phyloP scores from a whole-genome alignment of 2,329 filamentous ascomycete species.

The Trichoderma brevicompactum region DNA sequence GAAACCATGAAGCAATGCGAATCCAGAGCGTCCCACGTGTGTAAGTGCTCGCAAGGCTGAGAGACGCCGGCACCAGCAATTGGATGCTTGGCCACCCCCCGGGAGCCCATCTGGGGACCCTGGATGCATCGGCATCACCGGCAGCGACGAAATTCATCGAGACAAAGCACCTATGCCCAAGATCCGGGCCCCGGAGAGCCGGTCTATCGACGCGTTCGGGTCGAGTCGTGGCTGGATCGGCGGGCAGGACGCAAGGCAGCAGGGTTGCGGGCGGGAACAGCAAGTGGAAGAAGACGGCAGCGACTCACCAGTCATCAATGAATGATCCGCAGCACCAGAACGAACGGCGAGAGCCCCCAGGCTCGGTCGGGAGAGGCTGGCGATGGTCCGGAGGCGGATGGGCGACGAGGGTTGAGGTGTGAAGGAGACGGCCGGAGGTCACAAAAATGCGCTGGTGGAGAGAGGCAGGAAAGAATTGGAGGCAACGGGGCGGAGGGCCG shows the following conservation, averaged over 20 bases:
- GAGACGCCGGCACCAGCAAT: constrained; percentile 50
- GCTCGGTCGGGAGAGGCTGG: constrained; percentile 36
- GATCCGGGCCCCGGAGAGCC: constrained; percentile 37
- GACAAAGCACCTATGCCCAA: constrained; percentile 35
- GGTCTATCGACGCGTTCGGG: constrained; percentile 43
- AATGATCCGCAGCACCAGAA: constrained; percentile 46
- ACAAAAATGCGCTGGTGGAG: constrained; percentile 45
- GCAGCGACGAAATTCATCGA: constrained; percentile 45
- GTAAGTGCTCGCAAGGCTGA: constrained; percentile 56
- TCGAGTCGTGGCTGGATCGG: constrained; percentile 44
- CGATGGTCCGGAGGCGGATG: constrained; percentile 34
- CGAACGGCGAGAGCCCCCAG: constrained; percentile 36
- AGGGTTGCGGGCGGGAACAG: constrained; percentile 41
- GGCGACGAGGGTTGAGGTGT: constrained; percentile 41
- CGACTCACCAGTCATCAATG: constrained; percentile 58
- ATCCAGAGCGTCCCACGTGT: constrained; percentile 51
- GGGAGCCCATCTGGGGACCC: constrained; percentile 32
- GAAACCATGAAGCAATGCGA: constrained; percentile 42
- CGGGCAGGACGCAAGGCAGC: constrained; percentile 42
- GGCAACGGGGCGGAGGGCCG: constrained; percentile 37
- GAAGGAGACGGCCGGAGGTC: constrained; percentile 42
- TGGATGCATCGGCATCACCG: constrained; percentile 42
- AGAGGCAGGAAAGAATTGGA: constrained; percentile 48
- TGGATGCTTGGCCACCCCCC: constrained; percentile 41
- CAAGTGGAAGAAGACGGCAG: constrained; percentile 36